Evolutionary conservation across 1,284 basidiomycete species (phyloP), one percentile per base, ranked within the genome.

Genomic region (Rhodotorula sp.): DNA sequence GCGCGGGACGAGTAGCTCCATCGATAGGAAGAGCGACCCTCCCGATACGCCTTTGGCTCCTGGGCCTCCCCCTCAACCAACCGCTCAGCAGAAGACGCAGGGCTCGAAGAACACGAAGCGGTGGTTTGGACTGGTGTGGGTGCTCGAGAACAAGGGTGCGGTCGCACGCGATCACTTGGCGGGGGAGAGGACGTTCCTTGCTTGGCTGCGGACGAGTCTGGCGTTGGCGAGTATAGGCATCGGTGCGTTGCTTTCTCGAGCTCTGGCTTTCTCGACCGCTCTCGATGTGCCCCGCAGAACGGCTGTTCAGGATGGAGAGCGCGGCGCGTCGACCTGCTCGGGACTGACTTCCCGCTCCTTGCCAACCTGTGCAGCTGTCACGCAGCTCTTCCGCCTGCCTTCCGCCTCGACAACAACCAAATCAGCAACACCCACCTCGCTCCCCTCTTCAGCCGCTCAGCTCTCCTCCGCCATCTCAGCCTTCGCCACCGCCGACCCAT

Each of bases 141-240:
- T 68, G 52, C 57, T 74, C 46, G 73, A 72, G 67, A 74, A 74
- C 58, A 72, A 70, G 65, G 80, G 80, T 20, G 77, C 76, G 48
- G 80, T 81, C 47, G 80, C 79, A 13, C 66, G 79, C 22, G 80
- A 81, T 49, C 80, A 80, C 59, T 70, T 80, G 4, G 80, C 79
- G 9, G 74, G 77, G 19, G 80, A 80, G 69, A 64, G 80, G 15
- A 81, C 80, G 24, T 80, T 77, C 54, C 66, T 80, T 10, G 80
- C 80, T 47, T 81, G 80, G 80, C 70, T 81, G 44, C 67, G 80
- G 20, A 81, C 80, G 20, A 78, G 77, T 22, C 66, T 81, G 27
- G 67, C 66, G 27, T 56, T 76, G 29, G 75, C 74, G 8, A 68
- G 63, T 6, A 74, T 76, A 19, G 75, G 75, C 1, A 71, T 76